Conservation (phyloP, 305 asterid species). For the Fraxinus platypoda region DNA sequence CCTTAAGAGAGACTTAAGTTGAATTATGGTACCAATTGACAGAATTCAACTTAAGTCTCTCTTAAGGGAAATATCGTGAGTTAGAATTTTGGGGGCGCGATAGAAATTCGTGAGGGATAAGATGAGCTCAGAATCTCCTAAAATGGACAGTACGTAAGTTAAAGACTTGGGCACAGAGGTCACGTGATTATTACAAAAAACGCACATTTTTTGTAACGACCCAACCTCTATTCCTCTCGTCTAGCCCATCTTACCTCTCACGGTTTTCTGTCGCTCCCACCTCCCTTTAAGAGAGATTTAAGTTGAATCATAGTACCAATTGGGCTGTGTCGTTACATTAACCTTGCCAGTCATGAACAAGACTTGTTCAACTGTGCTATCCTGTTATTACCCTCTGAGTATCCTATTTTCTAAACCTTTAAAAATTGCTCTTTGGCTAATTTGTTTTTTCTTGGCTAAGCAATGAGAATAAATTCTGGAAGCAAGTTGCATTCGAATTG, state of each 20-base stretch:
- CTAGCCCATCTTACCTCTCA: neutral
- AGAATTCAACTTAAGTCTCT: neutral
- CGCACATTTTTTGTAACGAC: neutral
- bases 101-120: neutral
- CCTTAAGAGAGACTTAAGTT: neutral
- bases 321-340: neutral
- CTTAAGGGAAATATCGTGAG: neutral
- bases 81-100: neutral
- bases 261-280: neutral
- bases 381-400: neutral
- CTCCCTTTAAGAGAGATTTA: neutral
- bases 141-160: neutral
- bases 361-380: constrained; percentile 8
- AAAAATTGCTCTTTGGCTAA: constrained; percentile 4
- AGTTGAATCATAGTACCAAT: neutral
- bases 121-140: neutral
- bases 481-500: neutral
- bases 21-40: neutral
- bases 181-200: neutral
- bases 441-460: neutral
- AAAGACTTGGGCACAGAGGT: neutral
- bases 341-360: neutral
- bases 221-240: neutral
- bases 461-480: constrained; percentile 12
- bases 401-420: constrained; percentile 10